These are phyloP conservation scores for Yamadazyma friedrichii DNA, from an alignment of 1,139 yeast species.

Conservation along the genomic window DNA sequence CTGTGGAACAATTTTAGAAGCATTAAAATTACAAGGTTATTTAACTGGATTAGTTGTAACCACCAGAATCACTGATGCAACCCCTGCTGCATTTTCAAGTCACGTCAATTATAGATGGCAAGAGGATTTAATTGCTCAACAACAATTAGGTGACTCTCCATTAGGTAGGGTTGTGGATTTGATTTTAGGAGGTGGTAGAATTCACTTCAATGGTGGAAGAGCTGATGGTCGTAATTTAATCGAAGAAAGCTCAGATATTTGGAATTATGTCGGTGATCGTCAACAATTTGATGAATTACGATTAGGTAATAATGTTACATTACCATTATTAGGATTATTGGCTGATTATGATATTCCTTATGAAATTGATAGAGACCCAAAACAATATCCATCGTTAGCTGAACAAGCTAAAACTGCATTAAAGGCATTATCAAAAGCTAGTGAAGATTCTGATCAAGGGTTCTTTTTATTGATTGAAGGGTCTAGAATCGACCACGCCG, in stretches of 20 bases:
- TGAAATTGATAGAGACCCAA: conserved; percentile 66
- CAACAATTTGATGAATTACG: conserved; percentile 50
- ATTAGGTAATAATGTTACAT: conserved; percentile 56
- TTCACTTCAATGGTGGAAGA: conserved; percentile 76
- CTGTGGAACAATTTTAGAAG: conserved; percentile 83
- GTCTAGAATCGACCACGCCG: conserved; percentile 88
- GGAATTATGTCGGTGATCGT: conserved; percentile 65
- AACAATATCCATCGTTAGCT: conserved; percentile 65
- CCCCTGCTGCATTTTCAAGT: conserved; percentile 84
- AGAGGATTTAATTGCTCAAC: conserved; percentile 83
- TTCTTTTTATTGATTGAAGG: conserved; percentile 84
- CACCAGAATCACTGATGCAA: conserved; percentile 70
- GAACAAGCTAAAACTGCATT: conserved; percentile 74
- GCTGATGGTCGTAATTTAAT: conserved; percentile 63
- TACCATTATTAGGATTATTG: conserved; percentile 72
- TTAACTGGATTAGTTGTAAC: conserved; percentile 85
- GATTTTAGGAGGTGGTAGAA: conserved; percentile 86
- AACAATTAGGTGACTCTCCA: conserved; percentile 76
- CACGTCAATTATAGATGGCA: conserved; percentile 72
- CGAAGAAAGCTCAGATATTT: conserved; percentile 52
- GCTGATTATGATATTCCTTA: conserved; percentile 77
- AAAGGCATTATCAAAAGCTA: conserved; percentile 60
- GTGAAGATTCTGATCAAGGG: conserved; percentile 69
- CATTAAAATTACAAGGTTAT: conserved; percentile 74
- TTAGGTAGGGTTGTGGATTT: conserved; percentile 77